Conservation (phyloP, 2,329 filamentous ascomycete species). For the Ophiocordyceps robertsii region DNA sequence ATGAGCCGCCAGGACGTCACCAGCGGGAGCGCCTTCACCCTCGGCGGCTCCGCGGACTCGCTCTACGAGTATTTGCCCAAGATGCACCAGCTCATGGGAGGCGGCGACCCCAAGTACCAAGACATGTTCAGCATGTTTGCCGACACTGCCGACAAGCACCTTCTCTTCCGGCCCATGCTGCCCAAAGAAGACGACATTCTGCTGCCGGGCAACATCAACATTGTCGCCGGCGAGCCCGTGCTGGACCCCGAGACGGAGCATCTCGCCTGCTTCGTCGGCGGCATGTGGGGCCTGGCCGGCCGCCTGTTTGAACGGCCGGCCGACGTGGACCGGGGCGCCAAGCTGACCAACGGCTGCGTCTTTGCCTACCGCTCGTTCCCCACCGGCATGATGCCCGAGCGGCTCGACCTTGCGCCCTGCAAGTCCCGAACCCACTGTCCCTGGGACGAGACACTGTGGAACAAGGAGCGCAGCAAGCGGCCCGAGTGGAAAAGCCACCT, state of each 20-base stretch:
- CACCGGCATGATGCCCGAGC: slow-evolving; percentile 39
- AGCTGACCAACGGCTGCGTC: slow-evolving; percentile 37
- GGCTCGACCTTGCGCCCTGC: slow-evolving; percentile 28
- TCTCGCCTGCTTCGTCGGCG: slow-evolving; percentile 37
- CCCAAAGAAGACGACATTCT: slow-evolving; percentile 39
- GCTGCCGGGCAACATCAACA: slow-evolving; percentile 28
- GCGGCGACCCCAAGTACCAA: slow-evolving; percentile 38
- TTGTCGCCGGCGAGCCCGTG: slow-evolving; percentile 8
- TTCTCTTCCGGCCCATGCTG: slow-evolving; percentile 51
- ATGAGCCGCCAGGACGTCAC: slow-evolving; percentile 33
- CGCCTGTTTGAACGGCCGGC: slow-evolving; percentile 25
- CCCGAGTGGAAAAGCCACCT: slow-evolving; percentile 16
- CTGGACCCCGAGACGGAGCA: slow-evolving; percentile 26
- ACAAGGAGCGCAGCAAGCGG: slow-evolving; percentile 35
- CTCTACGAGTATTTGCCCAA: slow-evolving; percentile 82
- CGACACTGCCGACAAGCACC: slow-evolving; percentile 38
- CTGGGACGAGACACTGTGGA: slow-evolving; percentile 24
- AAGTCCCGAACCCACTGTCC: slow-evolving; percentile 16
- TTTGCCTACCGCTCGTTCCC: slow-evolving; percentile 34
- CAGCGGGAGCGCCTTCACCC: slow-evolving; percentile 14
- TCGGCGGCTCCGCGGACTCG: slow-evolving; percentile 29
- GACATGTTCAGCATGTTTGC: slow-evolving; percentile 42
- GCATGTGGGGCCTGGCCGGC: slow-evolving; percentile 34
- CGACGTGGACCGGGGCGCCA: slow-evolving; percentile 28
- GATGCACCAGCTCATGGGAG: slow-evolving; percentile 58